Conservation (phyloP, 169 alveolate species). For the Cystoisospora suis region DNA sequence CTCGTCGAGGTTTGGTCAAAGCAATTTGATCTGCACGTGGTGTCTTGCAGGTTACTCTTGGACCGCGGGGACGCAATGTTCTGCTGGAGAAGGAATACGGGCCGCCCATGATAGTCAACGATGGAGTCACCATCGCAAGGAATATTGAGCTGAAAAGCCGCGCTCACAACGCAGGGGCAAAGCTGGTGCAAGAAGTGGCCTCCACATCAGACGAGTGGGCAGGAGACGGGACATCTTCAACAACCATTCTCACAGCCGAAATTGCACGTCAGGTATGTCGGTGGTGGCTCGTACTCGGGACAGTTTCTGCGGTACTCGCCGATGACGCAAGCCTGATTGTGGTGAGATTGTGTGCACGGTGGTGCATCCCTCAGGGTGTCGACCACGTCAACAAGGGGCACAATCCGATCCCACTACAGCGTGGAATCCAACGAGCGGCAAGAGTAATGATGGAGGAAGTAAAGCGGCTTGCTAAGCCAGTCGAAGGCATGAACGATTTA, state of each 20-base stretch:
- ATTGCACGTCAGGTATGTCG: conserved; percentile 75
- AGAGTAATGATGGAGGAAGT: conserved; percentile 84
- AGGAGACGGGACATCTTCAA: conserved; percentile 91
- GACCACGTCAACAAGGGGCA: conserved; percentile 87
- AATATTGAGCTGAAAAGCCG: conserved; percentile 84
- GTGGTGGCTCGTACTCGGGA: neutral
- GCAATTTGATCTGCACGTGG: too few species aligned
- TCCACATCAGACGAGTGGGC: conserved; percentile 88
- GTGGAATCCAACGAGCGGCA: conserved; percentile 86
- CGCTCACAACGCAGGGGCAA: conserved; percentile 87
- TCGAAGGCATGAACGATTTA: conserved; percentile 81
- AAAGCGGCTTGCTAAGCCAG: conserved; percentile 81
- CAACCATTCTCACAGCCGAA: conserved; percentile 88
- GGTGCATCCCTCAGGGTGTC: conserved; percentile 80
- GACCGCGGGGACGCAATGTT: conserved; percentile 90
- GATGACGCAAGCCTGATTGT: neutral
- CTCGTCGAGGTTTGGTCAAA: too few species aligned
- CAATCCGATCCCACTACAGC: conserved; percentile 86
- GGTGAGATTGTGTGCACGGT: neutral
- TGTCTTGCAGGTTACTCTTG: conserved; percentile 79
- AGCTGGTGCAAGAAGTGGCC: conserved; percentile 88
- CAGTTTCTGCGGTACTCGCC: neutral
- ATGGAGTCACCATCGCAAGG: conserved; percentile 91
- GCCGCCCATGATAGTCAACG: conserved; percentile 86
- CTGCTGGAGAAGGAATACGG: conserved; percentile 88